These are phyloP conservation scores for Umbilicus rupestris DNA, from an alignment of 164 flowering plant genomes.

Conservation along the genomic window DNA sequence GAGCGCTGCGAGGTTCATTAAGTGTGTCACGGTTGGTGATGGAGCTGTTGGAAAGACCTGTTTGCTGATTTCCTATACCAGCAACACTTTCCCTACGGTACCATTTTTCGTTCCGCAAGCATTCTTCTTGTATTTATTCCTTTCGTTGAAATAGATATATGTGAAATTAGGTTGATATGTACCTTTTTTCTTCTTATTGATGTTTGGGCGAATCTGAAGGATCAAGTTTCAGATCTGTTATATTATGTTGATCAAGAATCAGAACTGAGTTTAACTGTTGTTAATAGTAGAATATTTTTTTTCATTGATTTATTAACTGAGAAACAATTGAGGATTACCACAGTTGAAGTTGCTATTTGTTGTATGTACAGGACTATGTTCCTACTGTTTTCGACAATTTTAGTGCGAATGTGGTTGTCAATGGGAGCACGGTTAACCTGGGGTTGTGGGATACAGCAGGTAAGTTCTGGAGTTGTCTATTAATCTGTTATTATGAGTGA, in stretches of 20 bases:
- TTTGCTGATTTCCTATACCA: slow-evolving; percentile 67
- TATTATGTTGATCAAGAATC: too few species aligned
- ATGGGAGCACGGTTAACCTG: slow-evolving; percentile 34
- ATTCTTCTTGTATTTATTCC: too few species aligned
- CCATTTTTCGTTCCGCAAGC: not conserved
- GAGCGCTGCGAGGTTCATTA: slow-evolving; percentile 63
- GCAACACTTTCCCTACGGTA: slow-evolving; percentile 68
- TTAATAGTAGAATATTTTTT: too few species aligned
- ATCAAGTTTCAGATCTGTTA: too few species aligned
- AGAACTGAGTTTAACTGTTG: too few species aligned
- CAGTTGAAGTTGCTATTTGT: not conserved
- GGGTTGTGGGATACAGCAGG: slow-evolving; percentile 54
- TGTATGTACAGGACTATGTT: slow-evolving; percentile 31
- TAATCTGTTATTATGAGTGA: too few species aligned
- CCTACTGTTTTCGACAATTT: slow-evolving; percentile 47
- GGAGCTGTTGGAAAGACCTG: slow-evolving; percentile 74
- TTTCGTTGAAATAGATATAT: too few species aligned
- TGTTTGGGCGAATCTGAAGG: too few species aligned
- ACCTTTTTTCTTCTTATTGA: too few species aligned
- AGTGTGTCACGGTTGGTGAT: slow-evolving; percentile 65
- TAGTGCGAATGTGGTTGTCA: slow-evolving; percentile 45
- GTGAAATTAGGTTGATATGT: too few species aligned
- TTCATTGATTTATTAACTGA: too few species aligned
- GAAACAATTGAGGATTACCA: too few species aligned
- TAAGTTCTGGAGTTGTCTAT: slow-evolving; percentile 8